phyloP scores from a whole-genome alignment of 768 basidiomycete species.

The Scleroderma bovista region DNA sequence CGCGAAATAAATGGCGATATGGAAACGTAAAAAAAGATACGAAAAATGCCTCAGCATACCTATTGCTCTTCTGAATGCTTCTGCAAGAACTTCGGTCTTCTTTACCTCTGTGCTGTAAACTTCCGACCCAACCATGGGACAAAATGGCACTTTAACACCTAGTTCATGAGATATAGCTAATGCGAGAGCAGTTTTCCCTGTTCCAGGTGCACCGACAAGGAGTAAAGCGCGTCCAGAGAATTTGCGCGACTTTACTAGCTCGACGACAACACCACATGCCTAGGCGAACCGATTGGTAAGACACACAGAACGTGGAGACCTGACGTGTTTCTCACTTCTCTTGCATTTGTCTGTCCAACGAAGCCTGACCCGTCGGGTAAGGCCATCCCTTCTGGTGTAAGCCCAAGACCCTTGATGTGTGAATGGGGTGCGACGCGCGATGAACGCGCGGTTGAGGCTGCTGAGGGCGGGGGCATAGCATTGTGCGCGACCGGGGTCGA shows the following conservation, averaged over 20 bases:
- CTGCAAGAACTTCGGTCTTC: constrained; percentile 97
- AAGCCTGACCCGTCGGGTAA: constrained; percentile 74
- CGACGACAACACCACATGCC: constrained; percentile 90
- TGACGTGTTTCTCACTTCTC: constrained; percentile 57
- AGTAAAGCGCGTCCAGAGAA: constrained; percentile 92
- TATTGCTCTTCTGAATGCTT: constrained; percentile 91
- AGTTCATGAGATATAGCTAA: constrained; percentile 94
- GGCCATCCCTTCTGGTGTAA: constrained; percentile 80
- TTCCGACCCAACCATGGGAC: constrained; percentile 97
- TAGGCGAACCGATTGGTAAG: constrained; percentile 22
- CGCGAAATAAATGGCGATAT: background rate
- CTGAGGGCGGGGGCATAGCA: constrained; percentile 64
- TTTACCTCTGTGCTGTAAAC: constrained; percentile 97
- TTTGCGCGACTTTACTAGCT: constrained; percentile 85
- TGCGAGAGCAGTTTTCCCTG: constrained; percentile 96
- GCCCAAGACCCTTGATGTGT: constrained; percentile 93
- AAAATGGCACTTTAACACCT: constrained; percentile 93
- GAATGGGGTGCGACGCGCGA: constrained; percentile 89
- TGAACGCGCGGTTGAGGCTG: constrained; percentile 55
- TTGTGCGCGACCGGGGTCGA: constrained; percentile 64
- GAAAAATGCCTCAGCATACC: constrained; percentile 49
- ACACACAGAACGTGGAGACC: background rate
- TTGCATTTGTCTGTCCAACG: constrained; percentile 82
- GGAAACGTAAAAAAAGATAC: background rate
- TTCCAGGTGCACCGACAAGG: constrained; percentile 93